phyloP scores from a whole-genome alignment of 2,329 filamentous ascomycete species.

The Penicillium sp. region DNA sequence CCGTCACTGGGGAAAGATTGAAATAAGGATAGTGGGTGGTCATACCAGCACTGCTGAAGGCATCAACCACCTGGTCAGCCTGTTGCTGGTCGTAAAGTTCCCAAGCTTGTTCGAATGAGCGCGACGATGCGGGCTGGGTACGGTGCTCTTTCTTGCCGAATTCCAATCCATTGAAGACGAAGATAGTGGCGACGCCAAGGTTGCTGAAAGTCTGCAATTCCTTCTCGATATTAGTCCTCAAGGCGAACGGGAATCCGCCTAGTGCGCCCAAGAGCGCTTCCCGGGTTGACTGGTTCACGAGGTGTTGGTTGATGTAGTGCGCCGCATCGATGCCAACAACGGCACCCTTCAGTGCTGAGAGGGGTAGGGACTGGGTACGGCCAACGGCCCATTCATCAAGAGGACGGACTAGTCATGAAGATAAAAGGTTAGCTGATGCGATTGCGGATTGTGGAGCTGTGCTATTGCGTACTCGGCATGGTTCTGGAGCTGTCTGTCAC shows the following conservation, averaged over 20 bases:
- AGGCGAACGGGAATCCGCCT: constrained; percentile 73
- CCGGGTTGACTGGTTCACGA: constrained; percentile 60
- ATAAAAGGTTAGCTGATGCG: constrained; percentile 6
- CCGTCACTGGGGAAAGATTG: constrained; percentile 2
- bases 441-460: constrained; percentile 3
- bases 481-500: constrained; percentile 22
- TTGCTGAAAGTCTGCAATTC: constrained; percentile 66
- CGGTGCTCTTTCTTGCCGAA: constrained; percentile 65
- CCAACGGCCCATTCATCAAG: constrained; percentile 51
- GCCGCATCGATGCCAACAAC: constrained; percentile 80
- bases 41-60: constrained; percentile 76
- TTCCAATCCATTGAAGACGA: constrained; percentile 84
- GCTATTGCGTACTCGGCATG: constrained; percentile 30
- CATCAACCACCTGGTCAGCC: constrained; percentile 68
- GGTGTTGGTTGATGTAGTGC: constrained; percentile 73
- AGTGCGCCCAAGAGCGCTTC: constrained; percentile 86
- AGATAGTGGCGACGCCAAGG: constrained; percentile 65
- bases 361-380: constrained; percentile 50
- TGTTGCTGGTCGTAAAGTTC: constrained; percentile 71
- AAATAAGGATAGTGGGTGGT: not conserved
- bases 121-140: constrained; percentile 54
- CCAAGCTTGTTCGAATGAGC: constrained; percentile 73
- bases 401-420: constrained; percentile 34
- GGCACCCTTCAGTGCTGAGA: constrained; percentile 64
- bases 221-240: constrained; percentile 64